phyloP scores from a whole-genome alignment of 768 basidiomycete genomes.

The Russula vinacea region DNA sequence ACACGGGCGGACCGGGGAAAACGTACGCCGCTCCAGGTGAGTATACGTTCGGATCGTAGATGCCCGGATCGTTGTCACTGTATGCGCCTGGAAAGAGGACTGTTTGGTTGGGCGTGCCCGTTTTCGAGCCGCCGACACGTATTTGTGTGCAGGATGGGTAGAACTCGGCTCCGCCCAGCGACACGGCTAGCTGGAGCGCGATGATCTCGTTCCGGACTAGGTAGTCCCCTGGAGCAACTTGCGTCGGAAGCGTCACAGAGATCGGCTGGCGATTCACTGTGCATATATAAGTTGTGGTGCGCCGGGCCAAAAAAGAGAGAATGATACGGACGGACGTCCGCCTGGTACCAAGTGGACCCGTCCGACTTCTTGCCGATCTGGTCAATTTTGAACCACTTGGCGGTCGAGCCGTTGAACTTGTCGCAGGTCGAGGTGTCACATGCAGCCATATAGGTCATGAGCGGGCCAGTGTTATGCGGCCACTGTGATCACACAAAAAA shows the following conservation, averaged over 20 bases:
- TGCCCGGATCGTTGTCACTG: slow-evolving; percentile 64
- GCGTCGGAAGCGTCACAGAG: slow-evolving; percentile 39
- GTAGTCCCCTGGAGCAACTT: slow-evolving; percentile 65
- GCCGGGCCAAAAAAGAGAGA: not conserved
- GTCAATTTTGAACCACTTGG: slow-evolving; percentile 68
- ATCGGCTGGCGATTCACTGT: slow-evolving; percentile 33
- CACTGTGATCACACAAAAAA: no score
- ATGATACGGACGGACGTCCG: slow-evolving; percentile 33
- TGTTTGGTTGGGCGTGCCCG: slow-evolving; percentile 52
- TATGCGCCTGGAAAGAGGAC: slow-evolving; percentile 74
- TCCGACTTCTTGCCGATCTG: slow-evolving; percentile 34
- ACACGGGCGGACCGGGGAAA: slow-evolving; percentile 28
- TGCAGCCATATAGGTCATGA: slow-evolving; percentile 70
- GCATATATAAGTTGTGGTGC: not conserved
- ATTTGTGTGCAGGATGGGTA: slow-evolving; percentile 67
- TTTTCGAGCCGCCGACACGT: slow-evolving; percentile 51
- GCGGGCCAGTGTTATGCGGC: slow-evolving; percentile 62
- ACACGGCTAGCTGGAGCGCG: slow-evolving; percentile 62
- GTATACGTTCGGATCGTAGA: slow-evolving; percentile 49
- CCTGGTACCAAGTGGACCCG: slow-evolving; percentile 35
- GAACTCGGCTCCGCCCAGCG: slow-evolving; percentile 69
- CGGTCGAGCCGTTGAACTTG: slow-evolving; percentile 54
- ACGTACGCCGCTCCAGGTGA: not conserved
- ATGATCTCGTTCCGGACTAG: slow-evolving; percentile 78
- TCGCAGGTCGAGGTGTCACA: slow-evolving; percentile 56